A percentile compares a stretch with the other conserved stretches of the same genome.
Evolutionary conservation across 2,329 filamentous ascomycete genomes (phyloP).

Genomic region (Emmonsiellopsis sp.): DNA sequence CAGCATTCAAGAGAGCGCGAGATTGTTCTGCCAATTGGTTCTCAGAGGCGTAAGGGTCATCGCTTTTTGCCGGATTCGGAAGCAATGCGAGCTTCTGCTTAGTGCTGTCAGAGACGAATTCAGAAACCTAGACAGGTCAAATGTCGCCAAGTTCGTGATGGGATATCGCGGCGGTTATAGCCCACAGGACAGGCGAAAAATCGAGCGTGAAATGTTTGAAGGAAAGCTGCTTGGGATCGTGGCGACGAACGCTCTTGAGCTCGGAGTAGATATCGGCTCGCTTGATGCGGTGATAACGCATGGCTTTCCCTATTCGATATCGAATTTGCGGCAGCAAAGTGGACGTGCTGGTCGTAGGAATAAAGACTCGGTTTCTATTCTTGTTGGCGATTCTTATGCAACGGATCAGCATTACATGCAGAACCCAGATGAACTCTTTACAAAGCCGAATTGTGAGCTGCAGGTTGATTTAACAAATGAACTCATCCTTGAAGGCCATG

Average conservation of each 20-base stretch:
- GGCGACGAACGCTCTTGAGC: constrained; percentile 82
- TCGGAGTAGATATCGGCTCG: constrained; percentile 91
- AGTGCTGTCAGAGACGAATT: constrained; percentile 72
- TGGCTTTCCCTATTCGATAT: constrained; percentile 91
- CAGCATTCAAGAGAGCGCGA: constrained; percentile 74
- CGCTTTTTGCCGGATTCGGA: constrained; percentile 80
- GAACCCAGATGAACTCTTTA: constrained; percentile 85
- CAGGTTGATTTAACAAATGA: constrained; percentile 90
- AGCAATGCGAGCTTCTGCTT: constrained; percentile 78
- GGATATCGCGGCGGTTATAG: constrained; percentile 94
- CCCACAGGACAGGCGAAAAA: constrained; percentile 73
- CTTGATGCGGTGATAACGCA: constrained; percentile 89
- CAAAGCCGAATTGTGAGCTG: constrained; percentile 76
- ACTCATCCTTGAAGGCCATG: constrained; percentile 81
- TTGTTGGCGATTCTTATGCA: constrained; percentile 81
- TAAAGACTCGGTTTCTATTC: constrained; percentile 81
- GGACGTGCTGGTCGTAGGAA: constrained; percentile 86
- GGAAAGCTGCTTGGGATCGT: constrained; percentile 88
- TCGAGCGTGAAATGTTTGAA: constrained; percentile 95
- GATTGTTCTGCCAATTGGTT: constrained; percentile 82
- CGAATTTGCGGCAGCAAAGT: constrained; percentile 89
- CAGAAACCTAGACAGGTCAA: constrained; percentile 58
- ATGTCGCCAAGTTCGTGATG: constrained; percentile 76
- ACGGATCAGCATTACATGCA: constrained; percentile 97
- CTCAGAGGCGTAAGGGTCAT: constrained; percentile 84